Evolutionary conservation across 495 filamentous ascomycete species (phyloP).

Genomic region (Terfezia boudieri): DNA sequence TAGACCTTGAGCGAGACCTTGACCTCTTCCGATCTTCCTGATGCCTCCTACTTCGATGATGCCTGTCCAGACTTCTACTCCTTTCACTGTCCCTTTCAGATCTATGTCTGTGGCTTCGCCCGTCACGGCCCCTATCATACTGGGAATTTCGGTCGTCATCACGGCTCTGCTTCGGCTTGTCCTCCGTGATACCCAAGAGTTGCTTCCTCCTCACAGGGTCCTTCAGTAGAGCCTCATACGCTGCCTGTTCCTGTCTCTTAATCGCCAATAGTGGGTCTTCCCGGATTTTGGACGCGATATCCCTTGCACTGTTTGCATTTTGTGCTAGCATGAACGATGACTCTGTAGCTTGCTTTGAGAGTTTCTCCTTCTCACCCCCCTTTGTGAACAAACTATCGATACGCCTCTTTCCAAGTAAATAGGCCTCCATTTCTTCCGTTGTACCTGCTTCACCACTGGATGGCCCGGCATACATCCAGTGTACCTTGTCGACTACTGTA

Average conservation of each 20-base stretch:
- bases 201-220: slow-evolving; percentile 51
- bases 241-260: slow-evolving; percentile 76
- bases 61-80: slow-evolving; percentile 19
- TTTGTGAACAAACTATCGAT: slow-evolving; percentile 67
- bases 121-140: slow-evolving; percentile 28
- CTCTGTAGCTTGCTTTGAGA: slow-evolving; percentile 57
- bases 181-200: slow-evolving; percentile 39
- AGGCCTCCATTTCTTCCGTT: slow-evolving; percentile 83
- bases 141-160: slow-evolving; percentile 12
- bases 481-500: slow-evolving; percentile 53
- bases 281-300: slow-evolving; percentile 62
- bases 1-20: background rate
- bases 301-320: slow-evolving; percentile 41
- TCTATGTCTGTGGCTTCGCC: slow-evolving; percentile 30
- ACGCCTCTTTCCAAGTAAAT: slow-evolving; percentile 72
- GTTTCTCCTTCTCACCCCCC: slow-evolving; percentile 52
- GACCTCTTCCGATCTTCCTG: slow-evolving; percentile 11
- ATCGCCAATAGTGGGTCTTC: slow-evolving; percentile 82
- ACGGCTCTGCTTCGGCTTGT: slow-evolving; percentile 23
- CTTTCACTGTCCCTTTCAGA: slow-evolving; percentile 17
- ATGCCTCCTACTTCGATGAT: slow-evolving; percentile 12
- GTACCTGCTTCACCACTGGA: slow-evolving; percentile 56
- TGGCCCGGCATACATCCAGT: slow-evolving; percentile 94
- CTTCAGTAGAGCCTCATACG: slow-evolving; percentile 73
- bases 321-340: slow-evolving; percentile 38